Conservation (phyloP, 179 eudicot genomes). For the Pouteria campechiana region DNA sequence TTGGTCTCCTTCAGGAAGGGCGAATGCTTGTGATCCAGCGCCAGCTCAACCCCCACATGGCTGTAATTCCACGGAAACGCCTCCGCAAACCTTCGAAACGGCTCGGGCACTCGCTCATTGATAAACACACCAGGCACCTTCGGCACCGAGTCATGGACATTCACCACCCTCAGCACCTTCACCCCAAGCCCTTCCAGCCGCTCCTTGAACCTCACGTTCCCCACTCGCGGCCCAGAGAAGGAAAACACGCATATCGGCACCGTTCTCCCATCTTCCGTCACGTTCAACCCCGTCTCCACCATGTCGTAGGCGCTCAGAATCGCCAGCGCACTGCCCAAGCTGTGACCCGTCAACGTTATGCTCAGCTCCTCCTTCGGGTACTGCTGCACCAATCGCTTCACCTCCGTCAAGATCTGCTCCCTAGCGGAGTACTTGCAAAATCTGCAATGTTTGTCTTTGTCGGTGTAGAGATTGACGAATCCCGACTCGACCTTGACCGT, state of each 20-base stretch:
- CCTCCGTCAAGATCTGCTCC: conserved; percentile 29
- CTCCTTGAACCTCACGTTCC: conserved; percentile 31
- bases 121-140: conserved; percentile 26
- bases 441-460: conserved; percentile 9
- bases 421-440: conserved; percentile 25
- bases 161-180: conserved; percentile 41
- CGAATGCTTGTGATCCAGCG: conserved; percentile 32
- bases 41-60: conserved; percentile 38
- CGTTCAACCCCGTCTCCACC: conserved; percentile 22
- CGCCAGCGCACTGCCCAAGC: conserved; percentile 36
- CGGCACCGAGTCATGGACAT: conserved; percentile 43
- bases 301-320: conserved; percentile 32
- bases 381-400: conserved; percentile 19
- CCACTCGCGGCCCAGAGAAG: conserved; percentile 42
- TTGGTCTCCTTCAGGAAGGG: conserved; percentile 26
- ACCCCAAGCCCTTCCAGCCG: conserved; percentile 29
- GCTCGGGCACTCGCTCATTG: conserved; percentile 20
- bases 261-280: conserved; percentile 4
- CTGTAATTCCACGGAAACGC: conserved; percentile 35
- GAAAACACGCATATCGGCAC: conserved; percentile 33
- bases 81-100: conserved; percentile 13
- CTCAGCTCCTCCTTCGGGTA: conserved; percentile 27
- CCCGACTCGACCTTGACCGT: conserved; percentile 25
- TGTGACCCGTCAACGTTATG: conserved; percentile 43
- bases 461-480: conserved; percentile 22